These are phyloP conservation scores for Backusella macrospora DNA, from an alignment of 192 early-diverging fungal genomes.

Conservation along the genomic window DNA sequence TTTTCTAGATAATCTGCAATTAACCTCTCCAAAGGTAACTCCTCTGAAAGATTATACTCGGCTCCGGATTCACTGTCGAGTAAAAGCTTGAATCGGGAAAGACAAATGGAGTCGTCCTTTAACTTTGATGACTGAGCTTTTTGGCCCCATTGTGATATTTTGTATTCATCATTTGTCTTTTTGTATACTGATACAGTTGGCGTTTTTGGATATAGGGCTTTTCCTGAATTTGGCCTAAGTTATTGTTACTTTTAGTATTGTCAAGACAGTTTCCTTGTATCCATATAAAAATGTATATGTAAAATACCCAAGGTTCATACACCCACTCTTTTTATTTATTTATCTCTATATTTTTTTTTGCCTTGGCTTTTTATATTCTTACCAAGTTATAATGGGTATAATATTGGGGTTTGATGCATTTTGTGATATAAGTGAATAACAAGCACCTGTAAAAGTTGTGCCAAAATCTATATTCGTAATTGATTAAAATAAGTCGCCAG, in stretches of 20 bases:
- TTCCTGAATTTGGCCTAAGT: not conserved
- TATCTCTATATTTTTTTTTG: not conserved
- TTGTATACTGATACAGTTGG: not conserved
- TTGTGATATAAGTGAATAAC: not conserved
- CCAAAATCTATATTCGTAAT: not conserved
- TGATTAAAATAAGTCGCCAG: not conserved
- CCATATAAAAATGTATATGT: not conserved
- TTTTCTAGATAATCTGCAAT: slow-evolving; percentile 1
- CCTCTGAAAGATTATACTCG: not conserved
- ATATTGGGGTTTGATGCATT: not conserved
- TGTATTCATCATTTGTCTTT: not conserved
- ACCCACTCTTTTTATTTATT: not conserved
- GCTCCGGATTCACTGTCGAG: not conserved
- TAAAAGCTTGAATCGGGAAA: not conserved
- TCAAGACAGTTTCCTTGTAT: too few species aligned
- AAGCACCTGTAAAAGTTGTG: not conserved
- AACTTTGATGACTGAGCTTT: not conserved
- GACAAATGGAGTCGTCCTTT: not conserved
- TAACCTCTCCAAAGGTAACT: not conserved
- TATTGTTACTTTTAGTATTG: not conserved
- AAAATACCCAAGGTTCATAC: not conserved
- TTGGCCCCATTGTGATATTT: not conserved
- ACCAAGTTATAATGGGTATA: not conserved
- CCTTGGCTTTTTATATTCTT: not conserved
- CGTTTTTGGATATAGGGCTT: not conserved